Conservation (phyloP, 352 stramenopile species). For the Phytophthora palmivora region DNA sequence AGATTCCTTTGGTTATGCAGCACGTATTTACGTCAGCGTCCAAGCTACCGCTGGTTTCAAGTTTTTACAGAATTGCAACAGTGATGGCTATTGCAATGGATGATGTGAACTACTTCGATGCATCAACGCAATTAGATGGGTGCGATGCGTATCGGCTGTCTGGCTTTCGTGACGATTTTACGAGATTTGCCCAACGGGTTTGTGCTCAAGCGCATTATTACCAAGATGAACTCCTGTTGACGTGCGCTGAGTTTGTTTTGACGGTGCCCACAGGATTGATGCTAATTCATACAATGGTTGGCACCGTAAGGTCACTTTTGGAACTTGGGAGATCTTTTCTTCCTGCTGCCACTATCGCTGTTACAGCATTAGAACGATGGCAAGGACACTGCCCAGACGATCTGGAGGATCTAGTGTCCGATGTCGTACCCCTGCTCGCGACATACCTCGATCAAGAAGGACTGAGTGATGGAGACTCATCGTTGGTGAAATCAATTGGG, state of each 20-base stretch:
- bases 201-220: slow-evolving; percentile 71
- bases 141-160: background rate
- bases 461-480: slow-evolving; percentile 11
- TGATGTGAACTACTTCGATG: slow-evolving; percentile 36
- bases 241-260: slow-evolving; percentile 66
- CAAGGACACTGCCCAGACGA: slow-evolving; percentile 33
- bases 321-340: slow-evolving; percentile 70
- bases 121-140: background rate
- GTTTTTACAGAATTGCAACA: slow-evolving; percentile 66
- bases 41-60: slow-evolving; percentile 57
- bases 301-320: slow-evolving; percentile 57
- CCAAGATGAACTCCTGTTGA: slow-evolving; percentile 79
- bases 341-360: slow-evolving; percentile 60
- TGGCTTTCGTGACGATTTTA: slow-evolving; percentile 38
- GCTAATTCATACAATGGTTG: slow-evolving; percentile 32
- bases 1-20: slow-evolving; percentile 50
- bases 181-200: slow-evolving; percentile 51
- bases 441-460: slow-evolving; percentile 62
- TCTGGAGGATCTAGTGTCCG: slow-evolving; percentile 44
- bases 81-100: slow-evolving; percentile 43
- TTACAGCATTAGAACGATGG: slow-evolving; percentile 68
- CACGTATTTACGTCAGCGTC: slow-evolving; percentile 38
- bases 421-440: slow-evolving; percentile 54
- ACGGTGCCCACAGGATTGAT: slow-evolving; percentile 54
- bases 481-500: slow-evolving; percentile 11